These are phyloP conservation scores for Limnanthes douglasii DNA, from an alignment of 345 rosid genomes.

Conservation along the genomic window DNA sequence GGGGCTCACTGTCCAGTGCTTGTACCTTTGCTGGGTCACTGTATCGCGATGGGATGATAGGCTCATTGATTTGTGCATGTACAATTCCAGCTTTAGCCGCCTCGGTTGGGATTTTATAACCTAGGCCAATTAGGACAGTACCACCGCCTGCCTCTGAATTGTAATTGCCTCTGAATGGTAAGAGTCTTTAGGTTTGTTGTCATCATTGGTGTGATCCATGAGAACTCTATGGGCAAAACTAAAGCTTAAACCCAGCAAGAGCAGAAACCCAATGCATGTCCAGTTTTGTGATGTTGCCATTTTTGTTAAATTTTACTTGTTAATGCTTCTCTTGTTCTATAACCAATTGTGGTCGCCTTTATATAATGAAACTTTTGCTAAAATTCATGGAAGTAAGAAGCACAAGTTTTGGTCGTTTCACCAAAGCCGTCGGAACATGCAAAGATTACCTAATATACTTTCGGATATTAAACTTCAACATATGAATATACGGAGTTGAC, in stretches of 20 bases:
- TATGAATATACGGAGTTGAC: too few relatives aligned
- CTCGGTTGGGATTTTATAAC: too few relatives aligned
- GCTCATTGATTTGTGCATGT: too few relatives aligned
- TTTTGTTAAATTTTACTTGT: background rate
- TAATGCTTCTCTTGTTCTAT: conserved; percentile 3
- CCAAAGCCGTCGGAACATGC: conserved; percentile 3
- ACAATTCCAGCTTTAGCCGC: too few relatives aligned
- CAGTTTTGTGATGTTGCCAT: conserved; percentile 20
- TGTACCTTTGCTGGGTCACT: too few relatives aligned
- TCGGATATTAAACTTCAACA: too few relatives aligned
- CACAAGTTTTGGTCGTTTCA: background rate
- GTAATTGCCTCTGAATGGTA: background rate
- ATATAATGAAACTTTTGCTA: conserved; percentile 6
- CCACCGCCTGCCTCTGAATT: too few relatives aligned
- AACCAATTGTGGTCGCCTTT: conserved; percentile 3
- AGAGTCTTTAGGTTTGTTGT: background rate
- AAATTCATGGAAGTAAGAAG: conserved; percentile 10
- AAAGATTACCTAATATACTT: background rate
- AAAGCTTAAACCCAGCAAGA: conserved; percentile 23
- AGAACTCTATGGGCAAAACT: conserved; percentile 28
- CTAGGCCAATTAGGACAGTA: too few relatives aligned
- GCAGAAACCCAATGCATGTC: conserved; percentile 14
- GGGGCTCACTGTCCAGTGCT: too few relatives aligned
- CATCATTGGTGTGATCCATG: conserved; percentile 11
- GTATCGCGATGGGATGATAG: too few relatives aligned